Evolutionary conservation across 2,329 filamentous ascomycete genomes (phyloP), one percentile per base, ranked within the genome.

Genomic region (Cryphonectria naterciae): DNA sequence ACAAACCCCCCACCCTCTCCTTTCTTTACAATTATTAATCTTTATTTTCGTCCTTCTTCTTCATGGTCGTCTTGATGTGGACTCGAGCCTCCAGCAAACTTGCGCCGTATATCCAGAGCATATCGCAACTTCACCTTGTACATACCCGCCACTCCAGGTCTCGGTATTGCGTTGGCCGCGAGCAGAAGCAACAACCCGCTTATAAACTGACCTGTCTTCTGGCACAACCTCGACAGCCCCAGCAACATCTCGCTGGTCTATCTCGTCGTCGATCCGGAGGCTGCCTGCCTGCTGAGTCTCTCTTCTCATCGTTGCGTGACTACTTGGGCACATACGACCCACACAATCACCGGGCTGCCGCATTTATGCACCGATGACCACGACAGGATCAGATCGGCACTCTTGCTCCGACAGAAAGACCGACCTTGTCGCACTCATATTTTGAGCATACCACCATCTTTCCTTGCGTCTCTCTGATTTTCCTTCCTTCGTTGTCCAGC

Each of bases 61-160:
- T 65, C 43, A 25, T 52, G 25, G 1, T 22, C 43, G 39, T 65
- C 63, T 28, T 65, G 39, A 65, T 54, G 63, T 35, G 41, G 19
- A 15, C 41, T 52, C 63, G 63, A 49, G 5, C 28, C 28, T 49
- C 17, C 43, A 25, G 43, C 43, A 19, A 6, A 35, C 43, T 32
- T 28, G 63, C 28, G n/a, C 43, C 43, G 28, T 32, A 65, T 49
- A 22, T 43, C 22, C 46, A 49, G 22, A 49, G 46, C 7, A 37
- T 11, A 19, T 52, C 41, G 28, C 41, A 25, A 49, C 25, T 15
- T 19, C 3, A 32, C 17, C 39, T 60, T 22, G 52, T 60, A 32
- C 32, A 32, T 60, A 25, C 49, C 5, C 17, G 13, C 49, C 49
- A 54, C n/a, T 11, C 13, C 25, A 13, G n/a, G 35, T 28, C 49